phyloP scores from a whole-genome alignment of 768 basidiomycete species.

The Mycena crocata region DNA sequence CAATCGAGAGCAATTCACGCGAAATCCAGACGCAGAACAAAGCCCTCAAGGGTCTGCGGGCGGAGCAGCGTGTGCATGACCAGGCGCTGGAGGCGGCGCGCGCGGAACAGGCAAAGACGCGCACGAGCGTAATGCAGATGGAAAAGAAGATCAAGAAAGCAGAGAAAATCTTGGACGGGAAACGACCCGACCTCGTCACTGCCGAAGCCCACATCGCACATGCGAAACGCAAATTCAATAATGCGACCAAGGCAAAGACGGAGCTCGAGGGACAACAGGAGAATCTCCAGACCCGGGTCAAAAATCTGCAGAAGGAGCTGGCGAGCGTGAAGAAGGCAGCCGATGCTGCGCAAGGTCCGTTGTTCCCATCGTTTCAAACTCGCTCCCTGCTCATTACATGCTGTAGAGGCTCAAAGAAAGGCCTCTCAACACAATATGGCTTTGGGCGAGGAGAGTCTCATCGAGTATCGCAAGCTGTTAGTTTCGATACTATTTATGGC shows the following conservation, averaged over 20 bases:
- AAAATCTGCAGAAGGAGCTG: conserved; percentile 72
- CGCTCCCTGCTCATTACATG: not conserved
- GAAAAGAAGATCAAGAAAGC: conserved; percentile 92
- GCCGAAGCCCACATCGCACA: conserved; percentile 92
- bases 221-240: conserved; percentile 79
- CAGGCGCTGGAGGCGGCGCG: conserved; percentile 78
- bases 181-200: conserved; percentile 88
- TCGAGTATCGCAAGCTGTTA: conserved; percentile 87
- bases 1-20: conserved; percentile 77
- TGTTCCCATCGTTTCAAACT: not conserved
- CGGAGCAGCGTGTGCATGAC: conserved; percentile 79
- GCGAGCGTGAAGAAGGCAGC: conserved; percentile 74
- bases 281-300: conserved; percentile 60
- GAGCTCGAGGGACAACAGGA: conserved; percentile 70
- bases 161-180: conserved; percentile 88
- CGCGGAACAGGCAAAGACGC: conserved; percentile 82
- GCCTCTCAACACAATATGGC: conserved; percentile 81
- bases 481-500: conserved; percentile 38
- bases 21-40: conserved; percentile 81
- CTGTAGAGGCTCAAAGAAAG: conserved; percentile 77
- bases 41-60: conserved; percentile 72
- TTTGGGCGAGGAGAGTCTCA: conserved; percentile 84
- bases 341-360: conserved; percentile 81
- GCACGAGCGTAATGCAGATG: conserved; percentile 80
- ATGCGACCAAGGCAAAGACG: conserved; percentile 71